A percentile compares a stretch with the other conserved stretches of the same genome.
phyloP scores from a whole-genome alignment of 73 alveolate genomes.

The Paramecium pentaurelia region DNA sequence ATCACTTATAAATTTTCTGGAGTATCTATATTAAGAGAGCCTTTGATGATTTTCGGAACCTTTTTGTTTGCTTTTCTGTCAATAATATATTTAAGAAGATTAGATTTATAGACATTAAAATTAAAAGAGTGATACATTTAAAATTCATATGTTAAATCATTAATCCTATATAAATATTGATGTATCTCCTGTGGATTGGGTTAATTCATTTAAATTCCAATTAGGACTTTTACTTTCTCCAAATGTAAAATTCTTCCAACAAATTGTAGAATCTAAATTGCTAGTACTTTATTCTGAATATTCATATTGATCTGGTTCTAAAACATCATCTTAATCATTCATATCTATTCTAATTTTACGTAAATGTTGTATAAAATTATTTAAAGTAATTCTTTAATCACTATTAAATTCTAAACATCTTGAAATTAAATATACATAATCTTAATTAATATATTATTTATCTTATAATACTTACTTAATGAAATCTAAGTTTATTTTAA shows the following conservation, averaged over 20 bases:
- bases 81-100: slow-evolving; percentile 41
- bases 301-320: not conserved
- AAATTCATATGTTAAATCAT: not conserved
- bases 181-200: not conserved
- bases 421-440: not conserved
- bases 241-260: not conserved
- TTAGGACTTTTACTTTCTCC: not conserved
- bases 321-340: not conserved
- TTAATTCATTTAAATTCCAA: not conserved
- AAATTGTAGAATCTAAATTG: not conserved
- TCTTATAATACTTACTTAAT: not conserved
- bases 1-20: slow-evolving; percentile 26
- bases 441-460: not conserved
- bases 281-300: not conserved
- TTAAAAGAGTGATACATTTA: slow-evolving; percentile 38
- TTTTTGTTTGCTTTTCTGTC: slow-evolving; percentile 10
- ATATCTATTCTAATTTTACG: not conserved
- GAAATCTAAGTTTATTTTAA: not conserved
- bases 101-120: slow-evolving; percentile 48
- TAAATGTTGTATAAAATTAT: not conserved
- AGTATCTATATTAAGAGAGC: slow-evolving; percentile 23
- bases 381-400: not conserved
- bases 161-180: not conserved
- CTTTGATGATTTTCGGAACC: slow-evolving; percentile 49
- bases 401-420: not conserved